These are phyloP conservation scores for Ochromonas danica DNA, from an alignment of 108 stramenopile genomes.

Conservation along the genomic window DNA sequence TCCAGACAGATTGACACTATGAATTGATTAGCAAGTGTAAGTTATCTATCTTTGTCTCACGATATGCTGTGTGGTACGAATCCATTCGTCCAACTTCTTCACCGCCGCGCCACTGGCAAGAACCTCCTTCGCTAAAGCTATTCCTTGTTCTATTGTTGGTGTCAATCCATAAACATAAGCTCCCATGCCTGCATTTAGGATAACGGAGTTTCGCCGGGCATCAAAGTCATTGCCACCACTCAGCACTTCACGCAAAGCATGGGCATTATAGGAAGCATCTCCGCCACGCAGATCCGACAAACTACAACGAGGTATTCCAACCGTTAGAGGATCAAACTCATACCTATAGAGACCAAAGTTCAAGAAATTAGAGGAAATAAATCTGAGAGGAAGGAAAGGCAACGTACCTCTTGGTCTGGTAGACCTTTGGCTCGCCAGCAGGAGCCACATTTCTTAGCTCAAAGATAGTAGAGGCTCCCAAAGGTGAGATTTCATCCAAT, in stretches of 20 bases:
- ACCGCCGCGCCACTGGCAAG: conserved; percentile 38
- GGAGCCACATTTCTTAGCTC: conserved; percentile 63
- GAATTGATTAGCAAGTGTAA: too few species aligned
- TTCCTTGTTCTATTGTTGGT: conserved; percentile 81
- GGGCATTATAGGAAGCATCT: conserved; percentile 83
- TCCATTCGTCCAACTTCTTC: conserved; percentile 47
- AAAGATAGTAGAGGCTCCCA: conserved; percentile 84
- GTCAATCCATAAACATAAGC: conserved; percentile 89
- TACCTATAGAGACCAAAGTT: conserved; percentile 35
- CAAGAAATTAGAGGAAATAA: neutral
- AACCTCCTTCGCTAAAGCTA: conserved; percentile 46
- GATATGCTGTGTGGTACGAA: conserved; percentile 1
- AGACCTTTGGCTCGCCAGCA: conserved; percentile 64
- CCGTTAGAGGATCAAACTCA: conserved; percentile 76
- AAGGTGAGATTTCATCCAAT: conserved; percentile 93
- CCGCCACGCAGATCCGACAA: conserved; percentile 90
- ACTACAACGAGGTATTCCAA: conserved; percentile 80
- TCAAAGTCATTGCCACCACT: conserved; percentile 68
- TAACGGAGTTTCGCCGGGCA: conserved; percentile 91
- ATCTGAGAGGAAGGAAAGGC: neutral
- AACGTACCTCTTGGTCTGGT: conserved; percentile 59
- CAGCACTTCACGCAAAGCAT: conserved; percentile 78
- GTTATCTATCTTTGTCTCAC: too few species aligned
- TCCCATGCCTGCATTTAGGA: conserved; percentile 92
- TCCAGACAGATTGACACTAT: too few species aligned